Base-by-base conservation (phyloP, 345 rosid species). In the Eucalyptus melliodora region DNA sequence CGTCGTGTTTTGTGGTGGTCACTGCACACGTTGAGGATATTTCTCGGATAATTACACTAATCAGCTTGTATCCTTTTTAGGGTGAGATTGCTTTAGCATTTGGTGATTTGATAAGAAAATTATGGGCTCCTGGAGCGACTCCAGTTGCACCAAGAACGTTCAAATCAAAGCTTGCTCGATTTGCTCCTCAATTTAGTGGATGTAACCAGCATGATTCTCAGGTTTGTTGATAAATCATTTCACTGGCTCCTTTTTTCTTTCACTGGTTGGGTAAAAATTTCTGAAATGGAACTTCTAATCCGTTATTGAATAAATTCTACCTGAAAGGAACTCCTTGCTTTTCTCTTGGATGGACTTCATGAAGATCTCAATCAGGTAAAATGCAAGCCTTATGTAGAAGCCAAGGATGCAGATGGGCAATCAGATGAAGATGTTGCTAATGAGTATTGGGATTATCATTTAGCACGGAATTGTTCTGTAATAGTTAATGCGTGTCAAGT, bases 151-250 rank as follows among this genome's bases (percentile, higher is more conserved):
- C 99, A 87, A 94, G 95, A 94, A 95, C 93, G 12, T 98, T 98
- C 94, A 98, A 98, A 94, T 94, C 96, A 77, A 98, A 98, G 95
- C 98, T 98, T 90, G 96, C 98, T 92, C 96, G 96, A 45, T 98
- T 98, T 93, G 99, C 99, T 91, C 95, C 97, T 92, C 99, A 97
- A 89, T 98, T 98, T 91, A 95, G 93, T 94, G 99, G 99, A 91
- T 98, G 92, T 92, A 98, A 96, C 94, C 99, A 98, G 95, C 99
- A 98, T 93, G 99, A 97, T 96, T 98, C 99, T 91, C 99, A 98
- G 96, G 99, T 98, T 60, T 89, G 96, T 91, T 87, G 49, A 31
- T 53, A 42, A 6, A 10, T 51, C 65, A 50, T 86, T 27, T 86
- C 30, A 51, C 88, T 53, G 88, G 88, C 85, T 77, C 21, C 30